A percentile compares a stretch with the other conserved stretches of the same genome.
Conservation (phyloP, 805 yeast species). For the Jamesozyma lodderae region DNA sequence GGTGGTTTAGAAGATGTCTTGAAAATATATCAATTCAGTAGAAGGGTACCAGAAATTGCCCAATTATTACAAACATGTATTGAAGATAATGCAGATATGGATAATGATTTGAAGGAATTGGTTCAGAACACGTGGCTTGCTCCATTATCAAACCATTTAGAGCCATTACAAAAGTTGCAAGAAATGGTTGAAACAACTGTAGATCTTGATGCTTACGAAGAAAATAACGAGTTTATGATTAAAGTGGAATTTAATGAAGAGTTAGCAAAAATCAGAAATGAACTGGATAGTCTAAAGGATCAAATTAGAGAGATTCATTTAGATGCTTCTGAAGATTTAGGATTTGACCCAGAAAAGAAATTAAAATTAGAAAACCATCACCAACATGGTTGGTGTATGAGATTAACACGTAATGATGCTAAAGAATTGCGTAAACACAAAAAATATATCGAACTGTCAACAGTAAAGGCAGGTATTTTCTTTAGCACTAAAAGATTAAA, state of each 20-base stretch:
- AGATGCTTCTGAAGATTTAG: conserved; percentile 62
- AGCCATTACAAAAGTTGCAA: conserved; percentile 55
- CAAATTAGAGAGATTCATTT: conserved; percentile 54
- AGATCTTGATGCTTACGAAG: conserved; percentile 73
- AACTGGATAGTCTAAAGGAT: conserved; percentile 45
- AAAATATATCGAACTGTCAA: conserved; percentile 69
- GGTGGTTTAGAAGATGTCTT: conserved; percentile 83
- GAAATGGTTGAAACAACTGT: conserved; percentile 89
- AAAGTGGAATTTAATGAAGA: conserved; percentile 85
- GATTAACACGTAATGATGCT: conserved; percentile 87
- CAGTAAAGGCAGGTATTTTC: conserved; percentile 91
- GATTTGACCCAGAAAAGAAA: conserved; percentile 78
- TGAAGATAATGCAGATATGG: conserved; percentile 24
- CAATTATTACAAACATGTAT: conserved; percentile 40
- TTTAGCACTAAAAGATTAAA: conserved; percentile 69
- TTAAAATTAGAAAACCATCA: conserved; percentile 82
- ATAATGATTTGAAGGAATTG: conserved; percentile 28
- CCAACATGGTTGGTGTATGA: conserved; percentile 88
- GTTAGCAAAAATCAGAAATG: conserved; percentile 48
- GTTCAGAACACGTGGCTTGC: conserved; percentile 46
- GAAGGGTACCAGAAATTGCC: conserved; percentile 60
- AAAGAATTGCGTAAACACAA: conserved; percentile 52
- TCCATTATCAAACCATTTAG: conserved; percentile 43
- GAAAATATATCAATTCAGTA: conserved; percentile 71
- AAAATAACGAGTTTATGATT: conserved; percentile 68